These are phyloP conservation scores for Globisporangium echinulatum DNA, from an alignment of 352 stramenopile genomes.

Conservation along the genomic window DNA sequence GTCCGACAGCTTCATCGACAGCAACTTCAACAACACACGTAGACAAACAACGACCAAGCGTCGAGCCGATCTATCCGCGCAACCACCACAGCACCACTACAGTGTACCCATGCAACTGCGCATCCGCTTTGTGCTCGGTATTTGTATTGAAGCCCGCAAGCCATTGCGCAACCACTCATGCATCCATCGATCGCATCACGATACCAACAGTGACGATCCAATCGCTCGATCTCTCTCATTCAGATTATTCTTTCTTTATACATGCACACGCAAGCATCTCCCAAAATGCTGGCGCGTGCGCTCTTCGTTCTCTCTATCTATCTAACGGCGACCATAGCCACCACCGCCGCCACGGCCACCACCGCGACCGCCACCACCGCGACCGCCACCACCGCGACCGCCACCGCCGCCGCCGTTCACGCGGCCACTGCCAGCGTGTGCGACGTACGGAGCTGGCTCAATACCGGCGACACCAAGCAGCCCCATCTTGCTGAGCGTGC, in stretches of 20 bases:
- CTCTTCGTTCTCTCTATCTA: not conserved
- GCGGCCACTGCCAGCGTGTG: slow-evolving; percentile 3
- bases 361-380: slow-evolving; percentile 4
- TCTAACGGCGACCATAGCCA: not conserved
- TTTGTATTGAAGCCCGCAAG: slow-evolving; percentile 2
- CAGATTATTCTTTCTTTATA: not conserved
- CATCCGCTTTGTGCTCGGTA: slow-evolving; percentile 34
- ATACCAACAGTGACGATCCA: no score
- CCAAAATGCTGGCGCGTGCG: no score
- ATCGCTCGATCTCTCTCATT: no score
- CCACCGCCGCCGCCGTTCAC: slow-evolving; percentile 9
- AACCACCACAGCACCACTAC: not conserved
- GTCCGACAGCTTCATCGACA: no score
- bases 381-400: slow-evolving; percentile 10
- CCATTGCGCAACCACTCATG: no score
- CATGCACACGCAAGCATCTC: no score
- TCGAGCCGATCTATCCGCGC: not conserved
- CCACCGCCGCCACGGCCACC: slow-evolving; percentile 3
- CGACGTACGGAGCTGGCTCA: slow-evolving; percentile 9
- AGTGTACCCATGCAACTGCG: slow-evolving; percentile 16
- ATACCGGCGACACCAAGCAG: slow-evolving; percentile 79
- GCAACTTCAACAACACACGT: not conserved
- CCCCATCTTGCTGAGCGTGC: slow-evolving; percentile 78
- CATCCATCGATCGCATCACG: no score
- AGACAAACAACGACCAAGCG: not conserved